Conservation (phyloP, 192 early-diverging fungal species). For the Paraglomus brasilianum region DNA sequence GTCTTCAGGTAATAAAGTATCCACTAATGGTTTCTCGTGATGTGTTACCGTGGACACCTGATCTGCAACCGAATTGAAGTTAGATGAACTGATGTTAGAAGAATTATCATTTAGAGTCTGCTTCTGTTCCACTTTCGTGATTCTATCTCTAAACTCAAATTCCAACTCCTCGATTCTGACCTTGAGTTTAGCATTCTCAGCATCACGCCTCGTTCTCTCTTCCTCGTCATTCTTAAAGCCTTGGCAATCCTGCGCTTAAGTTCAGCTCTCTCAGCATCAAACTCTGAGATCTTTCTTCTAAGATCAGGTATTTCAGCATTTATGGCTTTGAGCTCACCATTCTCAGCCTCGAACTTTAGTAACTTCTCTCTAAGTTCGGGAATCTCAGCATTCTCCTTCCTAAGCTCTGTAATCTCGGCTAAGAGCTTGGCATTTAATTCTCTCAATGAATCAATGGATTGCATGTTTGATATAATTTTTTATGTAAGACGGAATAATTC, state of each 20-base stretch:
- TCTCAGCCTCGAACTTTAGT: not conserved
- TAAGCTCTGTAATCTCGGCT: slow-evolving; percentile 16
- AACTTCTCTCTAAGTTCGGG: not conserved
- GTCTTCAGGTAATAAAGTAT: slow-evolving; percentile 20
- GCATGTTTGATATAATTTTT: slow-evolving; percentile 26
- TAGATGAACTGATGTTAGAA: slow-evolving; percentile 14
- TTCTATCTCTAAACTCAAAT: not conserved
- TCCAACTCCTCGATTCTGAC: slow-evolving; percentile 10
- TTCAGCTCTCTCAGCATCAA: slow-evolving; percentile 4
- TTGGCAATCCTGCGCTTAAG: not conserved
- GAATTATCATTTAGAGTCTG: slow-evolving; percentile 11
- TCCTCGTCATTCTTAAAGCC: not conserved
- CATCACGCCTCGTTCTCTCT: not conserved
- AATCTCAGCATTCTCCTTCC: not conserved
- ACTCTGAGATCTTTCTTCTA: not conserved
- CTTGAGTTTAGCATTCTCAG: slow-evolving; percentile 16
- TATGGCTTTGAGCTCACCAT: not conserved
- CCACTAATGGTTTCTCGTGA: slow-evolving; percentile 7
- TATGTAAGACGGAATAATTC: slow-evolving; percentile 22
- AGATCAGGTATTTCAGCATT: not conserved
- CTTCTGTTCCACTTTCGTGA: slow-evolving; percentile 1
- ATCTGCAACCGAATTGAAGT: slow-evolving; percentile 19
- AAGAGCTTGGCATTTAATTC: slow-evolving; percentile 19
- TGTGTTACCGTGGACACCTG: not conserved
- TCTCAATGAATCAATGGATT: slow-evolving; percentile 24